These are phyloP conservation scores for Exophiala calicioides DNA, from an alignment of 2,329 filamentous ascomycete genomes.

Conservation along the genomic window DNA sequence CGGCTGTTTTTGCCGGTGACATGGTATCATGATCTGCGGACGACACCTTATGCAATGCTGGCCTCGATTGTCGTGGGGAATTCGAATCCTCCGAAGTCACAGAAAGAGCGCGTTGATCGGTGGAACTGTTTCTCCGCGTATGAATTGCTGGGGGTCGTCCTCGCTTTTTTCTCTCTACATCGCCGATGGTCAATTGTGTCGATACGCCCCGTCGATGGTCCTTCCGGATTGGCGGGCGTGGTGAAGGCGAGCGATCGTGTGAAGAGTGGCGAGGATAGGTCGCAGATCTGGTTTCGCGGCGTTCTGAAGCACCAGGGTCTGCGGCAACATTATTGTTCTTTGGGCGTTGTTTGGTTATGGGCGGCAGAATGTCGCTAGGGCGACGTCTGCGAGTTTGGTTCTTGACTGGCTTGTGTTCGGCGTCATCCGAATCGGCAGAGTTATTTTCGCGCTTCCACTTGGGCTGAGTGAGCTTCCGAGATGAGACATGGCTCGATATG, in stretches of 20 bases:
- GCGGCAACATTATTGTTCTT: conserved; percentile 22
- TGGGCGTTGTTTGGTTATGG: conserved; percentile 26
- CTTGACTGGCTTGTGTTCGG: conserved; percentile 14
- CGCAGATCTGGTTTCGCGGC: conserved; percentile 35
- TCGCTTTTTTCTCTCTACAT: conserved; percentile 36
- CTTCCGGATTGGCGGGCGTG: conserved; percentile 24
- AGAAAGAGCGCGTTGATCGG: conserved; percentile 38
- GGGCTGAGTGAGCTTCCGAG: conserved; percentile 3
- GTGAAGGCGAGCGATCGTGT: conserved; percentile 34
- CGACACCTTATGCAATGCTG: conserved; percentile 43
- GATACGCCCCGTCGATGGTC: conserved; percentile 33
- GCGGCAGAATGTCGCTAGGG: conserved; percentile 27
- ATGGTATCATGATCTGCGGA: conserved; percentile 51
- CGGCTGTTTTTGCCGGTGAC: conserved; percentile 64
- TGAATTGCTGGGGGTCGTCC: conserved; percentile 44
- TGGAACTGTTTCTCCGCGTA: conserved; percentile 47
- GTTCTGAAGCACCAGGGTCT: conserved; percentile 27
- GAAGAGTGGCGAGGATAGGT: conserved; percentile 34
- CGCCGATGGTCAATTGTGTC: conserved; percentile 30
- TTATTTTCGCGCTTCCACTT: conserved; percentile 6
- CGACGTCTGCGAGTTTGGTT: conserved; percentile 26
- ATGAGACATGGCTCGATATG: conserved; percentile 22
- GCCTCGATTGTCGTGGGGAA: conserved; percentile 43
- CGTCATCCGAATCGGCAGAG: conserved; percentile 18
- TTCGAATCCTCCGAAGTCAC: conserved; percentile 36